These are phyloP conservation scores for Nakaseomyces kungkrabaensis DNA, from an alignment of 1,139 yeast genomes.

Conservation along the genomic window DNA sequence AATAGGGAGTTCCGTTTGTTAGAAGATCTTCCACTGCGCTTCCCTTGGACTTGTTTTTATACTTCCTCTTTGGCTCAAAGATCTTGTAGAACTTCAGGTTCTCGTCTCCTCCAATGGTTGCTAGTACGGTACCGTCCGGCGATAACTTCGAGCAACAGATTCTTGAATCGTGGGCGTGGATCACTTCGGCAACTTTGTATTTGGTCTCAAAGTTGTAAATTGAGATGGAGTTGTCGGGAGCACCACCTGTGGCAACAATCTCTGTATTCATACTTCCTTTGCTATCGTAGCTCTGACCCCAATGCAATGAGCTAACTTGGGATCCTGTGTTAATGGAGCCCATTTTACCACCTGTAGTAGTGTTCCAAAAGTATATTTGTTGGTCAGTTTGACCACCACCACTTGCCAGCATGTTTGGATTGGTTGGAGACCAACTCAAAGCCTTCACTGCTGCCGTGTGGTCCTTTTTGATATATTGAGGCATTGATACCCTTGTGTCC, in stretches of 20 bases:
- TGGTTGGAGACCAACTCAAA: constrained; percentile 90
- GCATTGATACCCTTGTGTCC: constrained; percentile 77
- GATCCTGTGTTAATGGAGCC: constrained; percentile 88
- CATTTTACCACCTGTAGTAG: constrained; percentile 79
- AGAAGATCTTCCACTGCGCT: constrained; percentile 8
- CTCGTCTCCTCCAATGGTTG: constrained; percentile 95
- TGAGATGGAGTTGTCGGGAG: constrained; percentile 76
- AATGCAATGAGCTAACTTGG: constrained; percentile 82
- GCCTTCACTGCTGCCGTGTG: constrained; percentile 97
- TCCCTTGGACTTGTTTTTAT: constrained; percentile 13
- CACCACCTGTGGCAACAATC: constrained; percentile 90
- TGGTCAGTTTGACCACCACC: constrained; percentile 96
- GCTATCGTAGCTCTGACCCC: constrained; percentile 53
- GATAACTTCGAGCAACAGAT: constrained; percentile 76
- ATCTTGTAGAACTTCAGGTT: constrained; percentile 92
- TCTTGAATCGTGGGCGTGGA: constrained; percentile 82
- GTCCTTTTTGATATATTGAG: constrained; percentile 64
- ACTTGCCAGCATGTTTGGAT: constrained; percentile 71
- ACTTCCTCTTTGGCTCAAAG: constrained; percentile 44
- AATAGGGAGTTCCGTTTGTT: not conserved
- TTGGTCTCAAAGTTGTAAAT: constrained; percentile 80
- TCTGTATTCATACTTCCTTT: constrained; percentile 64
- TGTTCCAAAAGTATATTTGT: constrained; percentile 90
- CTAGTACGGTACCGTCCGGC: constrained; percentile 83
- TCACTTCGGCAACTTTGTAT: constrained; percentile 81